Conservation (phyloP, 495 filamentous ascomycete species). For the Staphylotrichum tortipilum region DNA sequence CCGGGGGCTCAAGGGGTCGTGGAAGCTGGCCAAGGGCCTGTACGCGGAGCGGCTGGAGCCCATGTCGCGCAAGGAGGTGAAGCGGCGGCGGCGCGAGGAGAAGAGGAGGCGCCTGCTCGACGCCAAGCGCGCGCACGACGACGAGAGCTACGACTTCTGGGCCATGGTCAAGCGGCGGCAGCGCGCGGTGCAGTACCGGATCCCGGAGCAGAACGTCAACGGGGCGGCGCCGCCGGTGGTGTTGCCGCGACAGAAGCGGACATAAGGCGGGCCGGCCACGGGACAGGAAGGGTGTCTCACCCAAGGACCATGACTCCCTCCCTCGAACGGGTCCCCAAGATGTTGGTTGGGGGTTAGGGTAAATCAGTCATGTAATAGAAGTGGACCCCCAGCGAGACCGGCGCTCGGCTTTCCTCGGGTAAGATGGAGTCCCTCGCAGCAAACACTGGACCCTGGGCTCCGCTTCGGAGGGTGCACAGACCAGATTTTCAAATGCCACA, state of each 20-base stretch:
- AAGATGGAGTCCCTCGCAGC: neutral
- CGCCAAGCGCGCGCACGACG: constrained; percentile 16
- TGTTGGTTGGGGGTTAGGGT: no score
- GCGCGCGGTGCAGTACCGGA: constrained; percentile 25
- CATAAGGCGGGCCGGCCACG: neutral
- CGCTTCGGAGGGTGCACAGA: constrained; percentile 13
- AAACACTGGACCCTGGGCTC: neutral
- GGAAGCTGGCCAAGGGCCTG: constrained; percentile 4
- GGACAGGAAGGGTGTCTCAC: neutral
- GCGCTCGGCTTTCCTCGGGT: constrained; percentile 21
- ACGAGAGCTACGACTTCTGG: constrained; percentile 39
- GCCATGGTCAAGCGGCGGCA: constrained; percentile 29
- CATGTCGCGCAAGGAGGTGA: constrained; percentile 17
- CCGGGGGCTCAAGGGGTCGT: constrained; percentile 5
- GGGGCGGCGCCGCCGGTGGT: neutral
- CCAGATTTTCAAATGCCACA: constrained; percentile 22
- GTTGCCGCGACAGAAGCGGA: neutral
- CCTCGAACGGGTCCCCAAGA: no score
- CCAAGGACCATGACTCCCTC: no score
- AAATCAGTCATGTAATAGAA: no score
- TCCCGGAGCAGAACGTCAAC: constrained; percentile 35
- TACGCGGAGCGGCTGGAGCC: constrained; percentile 23
- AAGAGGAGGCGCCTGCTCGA: constrained; percentile 18
- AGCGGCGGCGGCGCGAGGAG: constrained; percentile 17
- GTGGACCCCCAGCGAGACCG: no score